Evolutionary conservation across 139 green algal genomes (phyloP).

Genomic region (Chlamydomonas asymmetrica): DNA sequence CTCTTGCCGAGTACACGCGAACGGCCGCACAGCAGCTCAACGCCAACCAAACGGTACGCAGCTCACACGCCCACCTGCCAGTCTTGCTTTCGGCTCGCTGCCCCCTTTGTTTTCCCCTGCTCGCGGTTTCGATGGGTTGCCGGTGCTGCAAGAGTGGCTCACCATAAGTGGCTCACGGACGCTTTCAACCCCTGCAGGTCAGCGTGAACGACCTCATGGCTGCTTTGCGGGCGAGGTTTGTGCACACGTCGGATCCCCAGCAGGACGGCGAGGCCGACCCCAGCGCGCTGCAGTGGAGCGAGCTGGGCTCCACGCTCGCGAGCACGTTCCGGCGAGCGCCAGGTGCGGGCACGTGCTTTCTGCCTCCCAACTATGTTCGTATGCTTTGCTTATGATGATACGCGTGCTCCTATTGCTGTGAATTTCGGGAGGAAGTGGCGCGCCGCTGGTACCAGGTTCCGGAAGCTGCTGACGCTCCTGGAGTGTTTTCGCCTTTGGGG

Average conservation of each 20-base stretch:
- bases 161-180: not conserved
- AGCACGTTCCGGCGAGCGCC: slow-evolving; percentile 40
- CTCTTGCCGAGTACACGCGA: too few species aligned
- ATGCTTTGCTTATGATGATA: too few species aligned
- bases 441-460: too few species aligned
- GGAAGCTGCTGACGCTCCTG: too few species aligned
- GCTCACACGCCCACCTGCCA: slow-evolving; percentile 19
- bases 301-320: slow-evolving; percentile 28
- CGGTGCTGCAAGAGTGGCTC: not conserved
- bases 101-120: slow-evolving; percentile 21
- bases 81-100: not conserved
- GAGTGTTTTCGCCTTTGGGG: too few species aligned
- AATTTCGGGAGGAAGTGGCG: too few species aligned
- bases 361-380: too few species aligned
- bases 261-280: slow-evolving; percentile 29
- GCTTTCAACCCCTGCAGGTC: not conserved
- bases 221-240: slow-evolving; percentile 15
- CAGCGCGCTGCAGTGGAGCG: slow-evolving; percentile 60
- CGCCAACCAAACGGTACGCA: slow-evolving; percentile 50
- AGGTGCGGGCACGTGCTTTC: slow-evolving; percentile 26
- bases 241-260: slow-evolving; percentile 34
- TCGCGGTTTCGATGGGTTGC: not conserved
- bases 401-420: too few species aligned
- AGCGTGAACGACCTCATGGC: slow-evolving; percentile 9
- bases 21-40: not conserved